Evolutionary conservation across 805 yeast species (phyloP).

Genomic region (Lipomyces yamadae): DNA sequence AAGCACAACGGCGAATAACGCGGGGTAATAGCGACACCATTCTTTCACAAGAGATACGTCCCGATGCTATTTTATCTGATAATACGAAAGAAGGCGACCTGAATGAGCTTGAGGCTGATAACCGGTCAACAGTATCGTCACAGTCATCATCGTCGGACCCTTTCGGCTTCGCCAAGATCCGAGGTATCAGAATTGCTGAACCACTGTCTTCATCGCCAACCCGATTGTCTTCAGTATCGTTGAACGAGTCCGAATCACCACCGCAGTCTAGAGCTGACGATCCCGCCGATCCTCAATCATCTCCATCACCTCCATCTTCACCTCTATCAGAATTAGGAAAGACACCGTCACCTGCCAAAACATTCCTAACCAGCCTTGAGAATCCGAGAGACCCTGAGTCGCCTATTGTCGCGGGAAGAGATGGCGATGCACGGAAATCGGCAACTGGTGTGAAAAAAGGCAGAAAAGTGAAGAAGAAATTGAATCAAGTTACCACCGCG

Average conservation of each 20-base stretch:
- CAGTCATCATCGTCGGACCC: constrained; percentile 27
- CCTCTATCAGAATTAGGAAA: constrained; percentile 9
- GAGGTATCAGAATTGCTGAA: constrained; percentile 17
- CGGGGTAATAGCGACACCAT: neutral
- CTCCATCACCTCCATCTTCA: constrained; percentile 9
- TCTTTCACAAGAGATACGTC: neutral
- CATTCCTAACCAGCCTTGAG: neutral
- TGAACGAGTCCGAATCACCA: neutral
- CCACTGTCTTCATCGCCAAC: constrained; percentile 4
- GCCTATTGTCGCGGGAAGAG: neutral
- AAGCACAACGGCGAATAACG: neutral
- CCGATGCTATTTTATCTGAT: neutral
- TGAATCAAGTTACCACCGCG: constrained; percentile 19
- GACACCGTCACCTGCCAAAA: constrained; percentile 9
- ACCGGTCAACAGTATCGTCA: constrained; percentile 13
- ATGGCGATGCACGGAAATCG: neutral
- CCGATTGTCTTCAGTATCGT: neutral
- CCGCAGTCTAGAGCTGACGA: neutral
- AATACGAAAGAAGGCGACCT: constrained; percentile 1
- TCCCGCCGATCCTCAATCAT: neutral
- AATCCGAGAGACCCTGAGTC: neutral
- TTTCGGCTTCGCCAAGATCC: constrained; percentile 30
- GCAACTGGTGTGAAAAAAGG: neutral
- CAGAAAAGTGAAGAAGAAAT: constrained; percentile 3
- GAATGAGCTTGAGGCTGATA: constrained; percentile 14